Evolutionary conservation across 2,329 filamentous ascomycete species (phyloP).

Genomic region (Pezicula rhizophila): DNA sequence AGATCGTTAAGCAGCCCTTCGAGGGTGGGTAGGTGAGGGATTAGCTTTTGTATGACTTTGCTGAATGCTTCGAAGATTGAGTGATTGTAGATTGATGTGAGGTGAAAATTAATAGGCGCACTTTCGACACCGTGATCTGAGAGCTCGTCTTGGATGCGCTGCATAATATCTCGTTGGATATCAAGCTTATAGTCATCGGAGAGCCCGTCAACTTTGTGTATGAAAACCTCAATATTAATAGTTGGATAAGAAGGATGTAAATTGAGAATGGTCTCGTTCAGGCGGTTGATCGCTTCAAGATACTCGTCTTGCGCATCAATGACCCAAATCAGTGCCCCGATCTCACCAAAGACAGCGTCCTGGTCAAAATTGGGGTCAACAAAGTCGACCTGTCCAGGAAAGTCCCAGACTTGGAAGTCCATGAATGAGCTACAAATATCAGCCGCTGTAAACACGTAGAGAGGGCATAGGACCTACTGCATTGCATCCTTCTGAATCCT

Average conservation of each 20-base stretch:
- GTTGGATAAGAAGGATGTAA: slow-evolving; percentile 84
- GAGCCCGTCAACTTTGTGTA: slow-evolving; percentile 97
- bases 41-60: slow-evolving; percentile 96
- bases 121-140: slow-evolving; percentile 91
- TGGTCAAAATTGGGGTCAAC: slow-evolving; percentile 85
- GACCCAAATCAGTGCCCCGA: slow-evolving; percentile 95
- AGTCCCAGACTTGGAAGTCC: slow-evolving; percentile 98
- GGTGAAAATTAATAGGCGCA: slow-evolving; percentile 87
- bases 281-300: slow-evolving; percentile 77
- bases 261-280: slow-evolving; percentile 84
- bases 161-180: slow-evolving; percentile 92
- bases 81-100: slow-evolving; percentile 97
- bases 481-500: slow-evolving; percentile 92
- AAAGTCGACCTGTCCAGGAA: slow-evolving; percentile 91
- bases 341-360: slow-evolving; percentile 88
- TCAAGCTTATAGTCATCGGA: slow-evolving; percentile 95
- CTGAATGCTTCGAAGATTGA: slow-evolving; percentile 97
- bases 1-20: slow-evolving; percentile 92
- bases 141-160: slow-evolving; percentile 92
- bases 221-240: slow-evolving; percentile 97
- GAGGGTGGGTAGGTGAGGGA: slow-evolving; percentile 85
- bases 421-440: slow-evolving; percentile 75
- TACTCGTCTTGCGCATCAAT: slow-evolving; percentile 99
- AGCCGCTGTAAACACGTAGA: slow-evolving; percentile 3
- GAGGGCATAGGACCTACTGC: slow-evolving; percentile 56